Evolutionary conservation across 768 basidiomycete genomes (phyloP), one percentile per base, ranked within the genome.

Genomic region (Ramaria sp.): DNA sequence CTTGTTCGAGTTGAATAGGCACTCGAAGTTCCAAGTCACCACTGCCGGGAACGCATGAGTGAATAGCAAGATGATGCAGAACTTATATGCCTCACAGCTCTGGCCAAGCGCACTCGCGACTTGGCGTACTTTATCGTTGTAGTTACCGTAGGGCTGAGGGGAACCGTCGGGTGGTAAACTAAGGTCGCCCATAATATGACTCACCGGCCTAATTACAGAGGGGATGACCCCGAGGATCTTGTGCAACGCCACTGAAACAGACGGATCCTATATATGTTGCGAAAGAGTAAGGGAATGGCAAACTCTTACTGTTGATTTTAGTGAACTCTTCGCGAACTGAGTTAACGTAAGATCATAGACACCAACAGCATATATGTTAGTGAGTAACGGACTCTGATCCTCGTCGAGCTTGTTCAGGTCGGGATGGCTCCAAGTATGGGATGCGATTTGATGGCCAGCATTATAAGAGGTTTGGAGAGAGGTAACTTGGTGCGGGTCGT

Each of bases 391-490:
- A 47, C 46, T 47, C 22, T 47, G 46, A 4, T 30, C 46, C 10
- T 47, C 46, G 27, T 47, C 27, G 27, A 47, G 46, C 13, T 2
- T 47, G 19, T 12, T 47, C 20, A 47, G 22, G 27, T 47, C 46
- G 20, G 46, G 63, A 59, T 77, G 75, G 10, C 62, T 63, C 76
- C 76, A 78, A 4, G 75, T 76, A 57, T 78, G 76, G 34, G 75
- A 75, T 4, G 67, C 75, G 51, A 78, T 54, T 60, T 73, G 72
- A 59, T 78, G 76, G 15, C 74, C 75, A n/a, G 68, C 63, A 42
- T 7, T 22, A 19, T 30, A 48, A 30, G 54, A 31, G n/a, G 42
- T 38, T 34, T 33, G 20, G n/a, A 56, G 15, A 30, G 54, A 56
- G 17, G 42, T 17, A 24, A 56, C 43, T 39, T 37, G 31, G 22